A percentile compares a stretch with the other conserved stretches of the same genome.
phyloP scores from a whole-genome alignment of 2,329 filamentous ascomycete species.

The Xylariaceae sp. region DNA sequence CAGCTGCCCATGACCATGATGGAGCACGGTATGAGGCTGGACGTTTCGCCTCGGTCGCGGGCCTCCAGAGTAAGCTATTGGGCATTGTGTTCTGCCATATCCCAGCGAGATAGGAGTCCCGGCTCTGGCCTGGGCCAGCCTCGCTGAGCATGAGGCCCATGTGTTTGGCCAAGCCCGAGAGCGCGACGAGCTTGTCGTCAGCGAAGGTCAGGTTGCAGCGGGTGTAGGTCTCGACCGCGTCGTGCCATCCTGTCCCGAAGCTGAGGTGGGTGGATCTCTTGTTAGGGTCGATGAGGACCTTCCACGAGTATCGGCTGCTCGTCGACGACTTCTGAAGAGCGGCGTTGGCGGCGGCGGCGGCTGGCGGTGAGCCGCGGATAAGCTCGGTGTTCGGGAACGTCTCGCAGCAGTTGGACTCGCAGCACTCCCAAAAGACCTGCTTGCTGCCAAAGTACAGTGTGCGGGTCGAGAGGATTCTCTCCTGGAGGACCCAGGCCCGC shows the following conservation, averaged over 20 bases:
- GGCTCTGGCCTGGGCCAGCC: not conserved
- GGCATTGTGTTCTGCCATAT: constrained; percentile 12
- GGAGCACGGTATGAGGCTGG: constrained; percentile 12
- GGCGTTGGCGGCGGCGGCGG: not conserved
- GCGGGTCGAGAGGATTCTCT: constrained; percentile 14
- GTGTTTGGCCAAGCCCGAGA: constrained; percentile 14
- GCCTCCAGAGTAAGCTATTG: constrained; percentile 7
- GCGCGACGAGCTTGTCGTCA: constrained; percentile 15
- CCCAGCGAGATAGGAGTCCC: constrained; percentile 9
- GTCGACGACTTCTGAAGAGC: no score
- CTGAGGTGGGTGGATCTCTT: not conserved
- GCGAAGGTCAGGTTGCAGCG: constrained; percentile 8
- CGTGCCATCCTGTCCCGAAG: constrained; percentile 1
- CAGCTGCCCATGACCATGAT: constrained; percentile 18
- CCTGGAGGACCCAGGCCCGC: constrained; percentile 18
- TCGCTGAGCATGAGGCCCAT: constrained; percentile 5
- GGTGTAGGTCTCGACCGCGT: constrained; percentile 5
- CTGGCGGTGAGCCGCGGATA: not conserved
- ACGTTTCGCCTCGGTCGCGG: not conserved
- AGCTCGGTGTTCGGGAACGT: constrained; percentile 2
- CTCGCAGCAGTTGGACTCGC: constrained; percentile 9
- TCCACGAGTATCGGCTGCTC: not conserved
- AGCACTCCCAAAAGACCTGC: constrained; percentile 19
- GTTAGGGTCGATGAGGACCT: not conserved
- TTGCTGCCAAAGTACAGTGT: constrained; percentile 17